Percentiles rank a stretch among this genome's conserved stretches.
phyloP scores from a whole-genome alignment of 768 basidiomycete species.

The Phaeolepiota aurea region DNA sequence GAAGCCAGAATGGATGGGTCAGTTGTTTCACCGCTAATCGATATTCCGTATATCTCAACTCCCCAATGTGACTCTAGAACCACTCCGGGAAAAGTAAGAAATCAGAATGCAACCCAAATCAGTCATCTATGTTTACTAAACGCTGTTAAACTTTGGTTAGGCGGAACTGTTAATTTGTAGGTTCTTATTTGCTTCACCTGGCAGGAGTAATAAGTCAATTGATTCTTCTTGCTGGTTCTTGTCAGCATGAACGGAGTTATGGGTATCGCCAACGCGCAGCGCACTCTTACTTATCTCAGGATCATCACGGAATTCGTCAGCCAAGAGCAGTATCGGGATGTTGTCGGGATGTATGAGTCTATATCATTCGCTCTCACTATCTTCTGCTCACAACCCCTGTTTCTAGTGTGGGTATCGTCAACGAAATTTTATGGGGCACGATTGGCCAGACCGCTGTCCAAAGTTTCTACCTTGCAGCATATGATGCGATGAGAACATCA shows the following conservation, averaged over 20 bases:
- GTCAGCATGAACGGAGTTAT: constrained; percentile 67
- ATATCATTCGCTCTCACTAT: constrained; percentile 2
- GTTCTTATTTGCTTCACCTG: constrained; percentile 10
- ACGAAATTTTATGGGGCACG: constrained; percentile 50
- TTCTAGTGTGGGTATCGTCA: constrained; percentile 46
- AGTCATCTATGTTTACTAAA: constrained; percentile 1
- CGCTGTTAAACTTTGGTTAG: constrained; percentile 14
- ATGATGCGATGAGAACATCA: constrained; percentile 33
- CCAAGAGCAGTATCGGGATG: constrained; percentile 68
- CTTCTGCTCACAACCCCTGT: constrained; percentile 7
- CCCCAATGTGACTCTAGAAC: constrained; percentile 15
- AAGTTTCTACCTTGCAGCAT: constrained; percentile 38
- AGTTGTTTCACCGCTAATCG: constrained; percentile 6
- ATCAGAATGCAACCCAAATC: neutral
- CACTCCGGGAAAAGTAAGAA: constrained; percentile 28
- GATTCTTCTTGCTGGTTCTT: constrained; percentile 7
- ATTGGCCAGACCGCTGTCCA: constrained; percentile 42
- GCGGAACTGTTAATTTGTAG: constrained; percentile 59
- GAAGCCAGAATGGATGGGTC: constrained; percentile 80
- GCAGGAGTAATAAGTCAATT: constrained; percentile 10
- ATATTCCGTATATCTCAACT: neutral
- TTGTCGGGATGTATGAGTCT: constrained; percentile 50
- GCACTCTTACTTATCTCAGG: constrained; percentile 75
- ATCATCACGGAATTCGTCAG: constrained; percentile 80
- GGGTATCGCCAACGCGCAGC: constrained; percentile 86